A percentile compares a stretch with the other conserved stretches of the same genome.
Evolutionary conservation across 805 yeast species (phyloP).

Genomic region (Suhomyces xylopsoci): DNA sequence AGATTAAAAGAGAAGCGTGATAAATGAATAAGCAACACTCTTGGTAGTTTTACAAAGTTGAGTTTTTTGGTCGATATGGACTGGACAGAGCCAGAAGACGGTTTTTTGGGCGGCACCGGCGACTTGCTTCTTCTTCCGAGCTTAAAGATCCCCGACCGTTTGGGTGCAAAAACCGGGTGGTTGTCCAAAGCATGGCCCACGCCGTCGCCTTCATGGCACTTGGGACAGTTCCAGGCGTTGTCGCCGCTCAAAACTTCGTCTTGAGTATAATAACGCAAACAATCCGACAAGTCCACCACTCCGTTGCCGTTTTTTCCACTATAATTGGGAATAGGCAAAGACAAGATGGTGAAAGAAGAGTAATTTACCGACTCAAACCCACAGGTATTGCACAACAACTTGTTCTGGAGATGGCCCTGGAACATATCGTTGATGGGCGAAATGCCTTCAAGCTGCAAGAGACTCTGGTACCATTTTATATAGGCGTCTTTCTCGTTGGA

Average conservation of each 20-base stretch:
- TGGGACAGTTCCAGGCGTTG: slow-evolving; percentile 84
- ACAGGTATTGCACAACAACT: slow-evolving; percentile 62
- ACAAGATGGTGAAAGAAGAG: slow-evolving; percentile 58
- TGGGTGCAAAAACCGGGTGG: slow-evolving; percentile 37
- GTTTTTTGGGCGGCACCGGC: slow-evolving; percentile 17
- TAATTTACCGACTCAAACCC: slow-evolving; percentile 58
- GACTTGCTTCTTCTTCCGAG: slow-evolving; percentile 34
- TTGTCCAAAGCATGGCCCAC: slow-evolving; percentile 18
- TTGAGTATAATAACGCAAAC: slow-evolving; percentile 57
- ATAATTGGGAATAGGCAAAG: slow-evolving; percentile 57
- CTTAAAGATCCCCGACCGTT: slow-evolving; percentile 34
- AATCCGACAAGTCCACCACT: slow-evolving; percentile 52
- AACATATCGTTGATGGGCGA: slow-evolving; percentile 66
- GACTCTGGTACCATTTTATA: slow-evolving; percentile 55
- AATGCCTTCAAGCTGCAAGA: slow-evolving; percentile 54
- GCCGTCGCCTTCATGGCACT: slow-evolving; percentile 42
- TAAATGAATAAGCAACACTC: slow-evolving; percentile 38
- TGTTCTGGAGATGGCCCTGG: slow-evolving; percentile 72
- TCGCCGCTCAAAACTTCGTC: slow-evolving; percentile 69
- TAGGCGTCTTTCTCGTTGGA: slow-evolving; percentile 47
- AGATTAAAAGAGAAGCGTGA: slow-evolving; percentile 47
- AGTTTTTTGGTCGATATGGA: slow-evolving; percentile 24
- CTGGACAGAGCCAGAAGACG: not conserved
- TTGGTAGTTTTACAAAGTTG: slow-evolving; percentile 34
- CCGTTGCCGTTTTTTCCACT: slow-evolving; percentile 17